Evolutionary conservation across 805 yeast genomes (phyloP), one percentile per base, ranked within the genome.

Genomic region (Ogataea methanolica): DNA sequence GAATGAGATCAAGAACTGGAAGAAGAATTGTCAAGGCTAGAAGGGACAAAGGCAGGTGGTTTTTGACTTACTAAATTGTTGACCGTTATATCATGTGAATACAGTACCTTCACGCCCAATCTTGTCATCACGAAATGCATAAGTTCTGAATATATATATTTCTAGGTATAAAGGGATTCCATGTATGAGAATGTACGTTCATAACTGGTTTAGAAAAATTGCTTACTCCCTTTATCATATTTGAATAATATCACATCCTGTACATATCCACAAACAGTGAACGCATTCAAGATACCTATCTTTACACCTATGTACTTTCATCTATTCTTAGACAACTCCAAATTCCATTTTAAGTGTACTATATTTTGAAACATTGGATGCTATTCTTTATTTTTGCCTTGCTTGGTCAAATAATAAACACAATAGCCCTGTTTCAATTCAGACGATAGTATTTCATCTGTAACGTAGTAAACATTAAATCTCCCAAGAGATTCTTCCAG

Each of bases 21-120:
- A 79, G 92, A 56, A 87, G 82, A 62, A 79, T 94, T 36, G 69
- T 94, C 47, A 78, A 78, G 46, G 78, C 92, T 64, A 80, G 98
- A 69, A 82, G 72, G 59, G 85, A 80, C 21, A 94, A 94, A 70
- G 97, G 97, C 4, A 80, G 98, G 69, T 91, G 97, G 97, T 90
- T 81, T 62, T 70, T 94, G 60, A 74, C 95, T 39, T 92, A 94
- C 60, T 92, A 70, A 68, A 17, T 5, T 34, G 8, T 15, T 3
- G 15, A 40, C n/a, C 6, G 29, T 17, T 14, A 11, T 42, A 9
- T 16, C 15, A 22, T 26, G 21, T 19, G 21, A 26, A 9, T 12
- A 26, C 12, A 6, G 31, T 9, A 8, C 31, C 31, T 9, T 7
- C 11, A 9, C 31, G 31, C 12, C 31, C 11, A 9, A 26, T 26